A percentile compares a stretch with the other conserved stretches of the same genome.
phyloP scores from a whole-genome alignment of 768 basidiomycete species.

The Boletus vinaceobasis region DNA sequence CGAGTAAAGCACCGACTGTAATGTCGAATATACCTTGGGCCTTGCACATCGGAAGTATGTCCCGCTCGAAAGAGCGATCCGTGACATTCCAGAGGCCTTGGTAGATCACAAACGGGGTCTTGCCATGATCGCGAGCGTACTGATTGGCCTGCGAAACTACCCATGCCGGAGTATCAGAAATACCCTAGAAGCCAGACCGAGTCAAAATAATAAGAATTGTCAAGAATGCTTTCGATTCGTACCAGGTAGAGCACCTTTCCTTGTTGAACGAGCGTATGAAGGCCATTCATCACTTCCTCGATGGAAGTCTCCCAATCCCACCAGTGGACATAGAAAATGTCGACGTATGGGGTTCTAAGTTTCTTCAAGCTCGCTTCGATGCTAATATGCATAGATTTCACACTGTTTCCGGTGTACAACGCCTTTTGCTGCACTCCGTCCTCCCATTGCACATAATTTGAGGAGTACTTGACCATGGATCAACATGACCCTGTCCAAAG shows the following conservation, averaged over 20 bases:
- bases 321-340: conserved; percentile 55
- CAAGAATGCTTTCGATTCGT: not conserved
- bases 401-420: conserved; percentile 37
- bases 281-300: conserved; percentile 44
- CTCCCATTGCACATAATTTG: conserved; percentile 17
- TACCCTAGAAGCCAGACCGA: conserved; percentile 24
- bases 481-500: not conserved
- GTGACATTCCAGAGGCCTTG: conserved; percentile 47
- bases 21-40: conserved; percentile 30
- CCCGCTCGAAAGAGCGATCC: conserved; percentile 48
- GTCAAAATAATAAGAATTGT: not conserved
- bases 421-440: conserved; percentile 15
- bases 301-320: conserved; percentile 47
- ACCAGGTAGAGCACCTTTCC: conserved; percentile 46
- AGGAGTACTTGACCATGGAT: conserved; percentile 17
- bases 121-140: conserved; percentile 46
- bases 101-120: conserved; percentile 53
- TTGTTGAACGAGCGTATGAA: conserved; percentile 40
- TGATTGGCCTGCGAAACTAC: conserved; percentile 46
- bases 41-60: conserved; percentile 42
- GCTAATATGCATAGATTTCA: conserved; percentile 33
- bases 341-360: conserved; percentile 57
- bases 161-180: conserved; percentile 50
- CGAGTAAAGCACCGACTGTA: not conserved
- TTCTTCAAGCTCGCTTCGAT: conserved; percentile 42